Percentiles rank a stretch among this genome's conserved stretches.
These are phyloP conservation scores for Tylopilus orsonianus DNA, from an alignment of 1,284 basidiomycete genomes.

Conservation along the genomic window DNA sequence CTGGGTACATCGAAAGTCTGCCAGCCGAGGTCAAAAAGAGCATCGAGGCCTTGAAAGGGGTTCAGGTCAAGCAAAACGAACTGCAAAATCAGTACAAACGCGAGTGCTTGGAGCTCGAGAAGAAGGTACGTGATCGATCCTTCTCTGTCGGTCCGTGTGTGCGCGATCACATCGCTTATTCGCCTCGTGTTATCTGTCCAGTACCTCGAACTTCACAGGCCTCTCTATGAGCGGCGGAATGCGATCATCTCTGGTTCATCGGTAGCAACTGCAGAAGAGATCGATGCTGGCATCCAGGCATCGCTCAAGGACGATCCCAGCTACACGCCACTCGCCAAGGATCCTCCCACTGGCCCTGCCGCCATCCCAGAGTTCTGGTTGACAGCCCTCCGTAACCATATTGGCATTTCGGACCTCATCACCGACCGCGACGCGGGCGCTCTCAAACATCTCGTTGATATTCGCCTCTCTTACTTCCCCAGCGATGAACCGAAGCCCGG, in stretches of 20 bases:
- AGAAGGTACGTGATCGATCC: conserved; percentile 65
- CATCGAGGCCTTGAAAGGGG: conserved; percentile 91
- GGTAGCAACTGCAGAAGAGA: conserved; percentile 79
- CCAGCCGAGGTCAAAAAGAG: conserved; percentile 82
- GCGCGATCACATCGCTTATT: conserved; percentile 12
- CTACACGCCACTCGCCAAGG: conserved; percentile 57
- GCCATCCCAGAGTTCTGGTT: conserved; percentile 96
- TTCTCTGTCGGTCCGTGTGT: conserved; percentile 3
- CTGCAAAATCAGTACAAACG: conserved; percentile 96
- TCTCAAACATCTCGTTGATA: conserved; percentile 65
- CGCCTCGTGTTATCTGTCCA: conserved; percentile 32
- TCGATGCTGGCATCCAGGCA: conserved; percentile 75
- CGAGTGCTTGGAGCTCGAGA: conserved; percentile 95
- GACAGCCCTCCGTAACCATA: conserved; percentile 91
- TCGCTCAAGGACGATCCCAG: conserved; percentile 70
- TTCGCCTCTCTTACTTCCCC: conserved; percentile 68
- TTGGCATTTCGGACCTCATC: conserved; percentile 85
- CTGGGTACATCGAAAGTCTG: conserved; percentile 86
- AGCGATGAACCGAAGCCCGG: conserved; percentile 69
- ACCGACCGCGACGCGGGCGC: conserved; percentile 89
- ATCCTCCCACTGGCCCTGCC: conserved; percentile 36
- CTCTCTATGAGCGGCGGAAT: conserved; percentile 85
- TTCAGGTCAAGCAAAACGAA: conserved; percentile 92
- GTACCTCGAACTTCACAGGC: conserved; percentile 85
- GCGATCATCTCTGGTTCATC: conserved; percentile 81